A percentile compares a stretch with the other conserved stretches of the same genome.
Evolutionary conservation across 345 rosid species (phyloP).

Genomic region (Eucalyptus lansdowneana): DNA sequence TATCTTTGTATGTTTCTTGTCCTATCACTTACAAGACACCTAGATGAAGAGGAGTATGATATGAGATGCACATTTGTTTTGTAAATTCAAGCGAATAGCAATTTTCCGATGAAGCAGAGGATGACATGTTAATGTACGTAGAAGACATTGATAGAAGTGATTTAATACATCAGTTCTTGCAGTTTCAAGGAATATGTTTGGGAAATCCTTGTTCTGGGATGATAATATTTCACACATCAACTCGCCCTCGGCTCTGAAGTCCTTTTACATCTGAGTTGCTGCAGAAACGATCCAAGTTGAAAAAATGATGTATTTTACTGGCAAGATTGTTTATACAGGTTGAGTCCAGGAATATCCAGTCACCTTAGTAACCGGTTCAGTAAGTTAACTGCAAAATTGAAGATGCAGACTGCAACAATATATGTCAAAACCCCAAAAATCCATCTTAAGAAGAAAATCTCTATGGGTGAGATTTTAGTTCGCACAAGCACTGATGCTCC

Average conservation of each 20-base stretch:
- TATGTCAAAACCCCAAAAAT: neutral
- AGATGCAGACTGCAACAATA: neutral
- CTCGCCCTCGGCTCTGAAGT: neutral
- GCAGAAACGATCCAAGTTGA: neutral
- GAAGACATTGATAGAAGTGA: neutral
- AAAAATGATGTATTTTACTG: neutral
- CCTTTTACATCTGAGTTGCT: neutral
- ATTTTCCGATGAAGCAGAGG: neutral
- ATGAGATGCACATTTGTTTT: neutral
- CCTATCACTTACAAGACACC: conserved; percentile 36
- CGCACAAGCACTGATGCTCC: neutral
- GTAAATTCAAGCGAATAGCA: neutral
- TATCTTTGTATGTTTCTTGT: neutral
- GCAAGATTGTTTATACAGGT: neutral
- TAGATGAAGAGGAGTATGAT: conserved; percentile 14
- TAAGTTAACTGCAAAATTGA: neutral
- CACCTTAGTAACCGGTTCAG: neutral
- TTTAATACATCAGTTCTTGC: neutral
- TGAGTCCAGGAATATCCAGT: neutral
- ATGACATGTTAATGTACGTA: neutral
- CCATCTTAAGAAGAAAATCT: neutral
- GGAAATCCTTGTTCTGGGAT: neutral
- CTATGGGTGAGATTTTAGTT: neutral
- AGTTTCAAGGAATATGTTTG: neutral
- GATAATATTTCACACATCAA: neutral